Evolutionary conservation across 345 rosid species (phyloP), one percentile per base, ranked within the genome.

Genomic region (Reutealis trisperma): DNA sequence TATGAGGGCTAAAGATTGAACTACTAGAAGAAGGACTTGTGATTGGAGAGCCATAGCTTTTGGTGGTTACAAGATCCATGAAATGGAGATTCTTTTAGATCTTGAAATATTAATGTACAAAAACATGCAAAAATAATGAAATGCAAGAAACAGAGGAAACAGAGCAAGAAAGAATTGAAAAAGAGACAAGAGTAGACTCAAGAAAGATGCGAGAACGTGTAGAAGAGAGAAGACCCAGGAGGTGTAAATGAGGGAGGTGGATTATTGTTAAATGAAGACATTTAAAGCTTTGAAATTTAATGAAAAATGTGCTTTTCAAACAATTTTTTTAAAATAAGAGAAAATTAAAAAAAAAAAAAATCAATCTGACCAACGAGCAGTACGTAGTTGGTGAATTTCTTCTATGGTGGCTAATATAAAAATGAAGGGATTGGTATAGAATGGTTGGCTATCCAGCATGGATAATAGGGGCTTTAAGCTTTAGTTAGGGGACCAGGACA

Each of bases 21-120:
- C 58, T 65, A 25, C 58, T 65, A 34, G 55, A 79, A 6, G 83
- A 77, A 4, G 84, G 83, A 47, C 64, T 63, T 32, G 76, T 7
- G 4, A 80, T 27, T 45, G 91, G 91, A 14, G 91, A 37, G 41
- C 41, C 41, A 37, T 37, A 37, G 6, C 6, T 37, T 37, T 37
- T 37, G 6, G 41, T 81, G 57, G 72, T 71, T 9, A 61, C 87
- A 80, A 79, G 83, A 90, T 84, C 94, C 94, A 90, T 90, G 70
- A 45, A 57, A 21, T 42, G 62, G n/a, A 21, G 24, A 37, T 24
- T 59, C 14, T 41, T 16, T 8, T 44, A 71, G 80, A 71, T 71
- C 76, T 71, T 41, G 80, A 71, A 60, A 51, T 8, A 12, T 5
- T 21, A 12, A 61, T 66, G 0, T 37, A 30, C 49, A 47, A 22